A percentile compares a stretch with the other conserved stretches of the same genome.
Conservation (phyloP, 176 grass and related monocot species). For the Hordeum marinum region DNA sequence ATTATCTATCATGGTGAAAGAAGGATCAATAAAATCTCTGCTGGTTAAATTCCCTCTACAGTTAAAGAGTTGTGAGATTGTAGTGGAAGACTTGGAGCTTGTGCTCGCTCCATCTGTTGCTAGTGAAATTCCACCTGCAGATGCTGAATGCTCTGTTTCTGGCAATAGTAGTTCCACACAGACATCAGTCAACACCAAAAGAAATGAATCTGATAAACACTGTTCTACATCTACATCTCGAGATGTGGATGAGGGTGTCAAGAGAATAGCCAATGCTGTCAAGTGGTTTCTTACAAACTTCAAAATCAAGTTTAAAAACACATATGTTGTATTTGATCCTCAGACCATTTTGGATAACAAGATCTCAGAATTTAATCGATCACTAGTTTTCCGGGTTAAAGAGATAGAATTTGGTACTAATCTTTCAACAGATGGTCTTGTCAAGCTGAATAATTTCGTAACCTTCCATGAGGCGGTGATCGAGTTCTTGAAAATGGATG, state of each 20-base stretch:
- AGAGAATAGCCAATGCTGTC: conserved; percentile 85
- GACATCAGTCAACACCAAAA: conserved; percentile 32
- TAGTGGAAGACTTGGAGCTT: conserved; percentile 86
- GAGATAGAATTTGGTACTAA: conserved; percentile 78
- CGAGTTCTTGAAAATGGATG: conserved; percentile 91
- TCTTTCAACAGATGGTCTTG: conserved; percentile 48
- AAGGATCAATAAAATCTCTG: conserved; percentile 93
- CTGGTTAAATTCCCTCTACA: conserved; percentile 74
- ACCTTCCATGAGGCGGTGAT: conserved; percentile 69
- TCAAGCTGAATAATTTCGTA: conserved; percentile 85
- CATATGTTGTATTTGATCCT: conserved; percentile 86
- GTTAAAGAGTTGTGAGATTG: conserved; percentile 64
- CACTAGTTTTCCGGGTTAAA: conserved; percentile 83
- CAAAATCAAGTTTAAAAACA: conserved; percentile 71
- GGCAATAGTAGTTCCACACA: conserved; percentile 28
- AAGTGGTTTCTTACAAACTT: conserved; percentile 94
- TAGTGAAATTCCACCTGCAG: conserved; percentile 40
- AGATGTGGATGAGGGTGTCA: conserved; percentile 93
- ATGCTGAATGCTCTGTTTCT: conserved; percentile 49
- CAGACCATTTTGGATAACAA: conserved; percentile 38
- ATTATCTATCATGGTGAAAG: conserved; percentile 65
- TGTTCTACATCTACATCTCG: conserved; percentile 50
- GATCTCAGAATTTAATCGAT: conserved; percentile 40
- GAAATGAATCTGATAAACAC: conserved; percentile 32
- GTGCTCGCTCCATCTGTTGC: conserved; percentile 57